Conservation (phyloP, 768 basidiomycete species). For the Suillus decipiens region DNA sequence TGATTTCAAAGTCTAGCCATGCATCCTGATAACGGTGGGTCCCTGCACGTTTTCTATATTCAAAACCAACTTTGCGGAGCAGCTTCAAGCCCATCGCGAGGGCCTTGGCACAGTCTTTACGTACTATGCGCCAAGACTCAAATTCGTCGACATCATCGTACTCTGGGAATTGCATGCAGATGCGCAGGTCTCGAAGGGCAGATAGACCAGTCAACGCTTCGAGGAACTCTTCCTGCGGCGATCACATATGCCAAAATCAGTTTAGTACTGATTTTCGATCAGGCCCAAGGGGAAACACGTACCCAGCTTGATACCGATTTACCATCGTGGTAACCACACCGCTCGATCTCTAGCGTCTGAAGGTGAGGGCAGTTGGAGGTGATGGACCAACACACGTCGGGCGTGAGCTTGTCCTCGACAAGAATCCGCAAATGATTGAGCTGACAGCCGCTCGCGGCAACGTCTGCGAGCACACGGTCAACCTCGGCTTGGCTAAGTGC, state of each 20-base stretch:
- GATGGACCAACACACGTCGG: constrained; percentile 31
- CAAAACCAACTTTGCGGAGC: constrained; percentile 35
- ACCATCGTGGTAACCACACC: constrained; percentile 39
- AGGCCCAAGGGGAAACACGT: constrained; percentile 26
- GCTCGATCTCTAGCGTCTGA: constrained; percentile 36
- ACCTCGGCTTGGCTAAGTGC: constrained; percentile 36
- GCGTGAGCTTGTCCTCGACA: constrained; percentile 38
- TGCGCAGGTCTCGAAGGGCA: constrained; percentile 31
- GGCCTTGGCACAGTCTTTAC: constrained; percentile 29
- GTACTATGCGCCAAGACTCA: constrained; percentile 33
- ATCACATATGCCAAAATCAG: constrained; percentile 33
- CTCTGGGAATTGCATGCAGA: constrained; percentile 39
- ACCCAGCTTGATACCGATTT: constrained; percentile 38
- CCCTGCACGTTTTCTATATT: constrained; percentile 38
- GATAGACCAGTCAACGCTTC: constrained; percentile 32
- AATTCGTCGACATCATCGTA: constrained; percentile 33
- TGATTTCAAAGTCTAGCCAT: constrained; percentile 36
- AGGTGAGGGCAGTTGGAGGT: constrained; percentile 31
- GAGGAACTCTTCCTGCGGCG: constrained; percentile 36
- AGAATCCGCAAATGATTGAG: constrained; percentile 37
- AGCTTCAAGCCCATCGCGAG: constrained; percentile 35
- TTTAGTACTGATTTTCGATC: constrained; percentile 15
- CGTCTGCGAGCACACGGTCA: constrained; percentile 29
- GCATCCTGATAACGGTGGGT: constrained; percentile 38
- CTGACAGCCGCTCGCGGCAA: constrained; percentile 33